These are phyloP conservation scores for Hanseniaspora occidentalis DNA, from an alignment of 805 yeast species.

Conservation along the genomic window DNA sequence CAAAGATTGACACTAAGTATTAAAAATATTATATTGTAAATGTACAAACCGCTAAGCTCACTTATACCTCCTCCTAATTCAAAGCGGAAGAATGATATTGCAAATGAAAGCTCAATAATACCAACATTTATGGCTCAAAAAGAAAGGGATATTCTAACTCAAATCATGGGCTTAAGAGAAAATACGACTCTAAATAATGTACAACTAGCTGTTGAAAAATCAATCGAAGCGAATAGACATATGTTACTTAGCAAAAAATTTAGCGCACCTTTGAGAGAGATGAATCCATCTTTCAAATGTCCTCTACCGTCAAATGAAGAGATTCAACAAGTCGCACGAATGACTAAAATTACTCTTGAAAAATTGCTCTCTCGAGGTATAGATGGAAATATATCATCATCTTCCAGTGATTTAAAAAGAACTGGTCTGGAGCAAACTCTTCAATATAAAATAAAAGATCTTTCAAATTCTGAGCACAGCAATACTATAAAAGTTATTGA, in stretches of 20 bases:
- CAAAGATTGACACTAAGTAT: too few relatives aligned
- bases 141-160: not conserved
- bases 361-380: not conserved
- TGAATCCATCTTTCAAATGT: not conserved
- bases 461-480: too few relatives aligned
- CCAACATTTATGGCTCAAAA: not conserved
- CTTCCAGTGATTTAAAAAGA: too few relatives aligned
- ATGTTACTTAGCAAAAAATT: not conserved
- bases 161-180: too few relatives aligned
- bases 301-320: not conserved
- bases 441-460: too few relatives aligned
- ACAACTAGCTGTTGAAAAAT: too few relatives aligned
- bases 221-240: not conserved
- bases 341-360: not conserved
- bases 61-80: constrained; percentile 2
- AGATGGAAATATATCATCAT: not conserved
- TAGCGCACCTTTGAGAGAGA: not conserved
- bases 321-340: not conserved
- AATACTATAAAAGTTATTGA: constrained; percentile 22
- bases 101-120: not conserved
- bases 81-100: not conserved
- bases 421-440: too few relatives aligned
- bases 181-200: too few relatives aligned
- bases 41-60: constrained; percentile 3
- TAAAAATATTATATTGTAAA: not conserved